Base-by-base conservation (phyloP, 2,329 filamentous ascomycete genomes). In the Pyrenophora seminiperda region DNA sequence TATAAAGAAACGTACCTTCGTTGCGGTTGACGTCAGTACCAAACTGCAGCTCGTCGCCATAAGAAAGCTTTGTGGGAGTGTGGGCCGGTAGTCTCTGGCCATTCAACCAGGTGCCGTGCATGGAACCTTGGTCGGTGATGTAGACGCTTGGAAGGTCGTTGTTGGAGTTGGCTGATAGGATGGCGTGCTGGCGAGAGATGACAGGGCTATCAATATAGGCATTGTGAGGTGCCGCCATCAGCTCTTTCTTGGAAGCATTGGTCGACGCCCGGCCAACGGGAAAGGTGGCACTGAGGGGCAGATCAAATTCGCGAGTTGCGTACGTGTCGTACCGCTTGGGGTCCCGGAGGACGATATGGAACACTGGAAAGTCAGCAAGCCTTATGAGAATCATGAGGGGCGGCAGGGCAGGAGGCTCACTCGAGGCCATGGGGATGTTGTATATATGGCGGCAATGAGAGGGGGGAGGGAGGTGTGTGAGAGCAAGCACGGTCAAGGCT, bases 181-280 rank as follows among this genome's bases (percentile, higher is more conserved):
- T 72, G 13, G 87, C 88, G 71, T 91, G 88, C 9, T 82, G 68
- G 36, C 88, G 79, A 18, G 87, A 90, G 77, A 91, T 87, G 29
- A 90, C 87, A 0, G 87, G 83, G 48, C 83, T 87, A 57, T 89
- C 82, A 50, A 90, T 87, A 79, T 79, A 89, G 13, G 79, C 83
- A 68, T 90, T 91, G 58, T 81, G 70, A 4, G 60, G 30, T 53
- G 72, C 66, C 59, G 77, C 67, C 44, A 71, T 65, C 32, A 76
- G 71, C 32, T 72, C 78, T 56, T 66, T 62, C 62, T 76, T 76
- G 58, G 58, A 37, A 5, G 64, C 54, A 45, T 70, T 74, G 44
- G 64, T 72, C 9, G 77, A 79, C 1, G 76, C 69, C 18, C 77
- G 76, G 27, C 76, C 76, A 55, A 79, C 71, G 17, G 60, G 60